Percentiles rank a stretch among this genome's conserved stretches.
Conservation (phyloP, 768 basidiomycete species). For the Mycena albidolilacea region DNA sequence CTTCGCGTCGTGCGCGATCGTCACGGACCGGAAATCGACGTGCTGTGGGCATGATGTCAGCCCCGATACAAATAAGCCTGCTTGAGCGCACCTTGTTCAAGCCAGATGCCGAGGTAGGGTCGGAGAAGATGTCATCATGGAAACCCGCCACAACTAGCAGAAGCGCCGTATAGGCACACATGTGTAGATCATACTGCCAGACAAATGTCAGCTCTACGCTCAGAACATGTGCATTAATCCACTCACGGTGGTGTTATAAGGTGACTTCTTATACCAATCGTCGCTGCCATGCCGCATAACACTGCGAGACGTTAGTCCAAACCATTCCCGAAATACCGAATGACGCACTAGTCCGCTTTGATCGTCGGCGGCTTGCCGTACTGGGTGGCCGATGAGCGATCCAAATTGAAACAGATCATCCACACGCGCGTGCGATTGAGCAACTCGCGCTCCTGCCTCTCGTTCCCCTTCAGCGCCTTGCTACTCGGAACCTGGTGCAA, state of each 20-base stretch:
- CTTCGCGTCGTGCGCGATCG: slow-evolving; percentile 70
- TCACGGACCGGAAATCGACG: slow-evolving; percentile 78
- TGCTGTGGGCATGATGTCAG: slow-evolving; percentile 53
- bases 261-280: slow-evolving; percentile 83
- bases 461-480: slow-evolving; percentile 69
- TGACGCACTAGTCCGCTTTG: slow-evolving; percentile 82
- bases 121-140: neutral
- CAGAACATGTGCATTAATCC: neutral
- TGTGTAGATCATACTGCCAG: slow-evolving; percentile 2
- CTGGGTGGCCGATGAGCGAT: slow-evolving; percentile 89
- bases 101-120: slow-evolving; percentile 69
- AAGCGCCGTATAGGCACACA: neutral
- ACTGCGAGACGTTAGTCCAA: slow-evolving; percentile 46
- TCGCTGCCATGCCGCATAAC: slow-evolving; percentile 75
- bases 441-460: slow-evolving; percentile 85
- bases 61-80: neutral
- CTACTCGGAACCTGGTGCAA: slow-evolving; percentile 76
- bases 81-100: slow-evolving; percentile 56
- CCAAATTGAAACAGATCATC: slow-evolving; percentile 93
- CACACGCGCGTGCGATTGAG: slow-evolving; percentile 90
- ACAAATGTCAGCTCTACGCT: neutral
- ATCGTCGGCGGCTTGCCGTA: slow-evolving; percentile 93
- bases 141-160: neutral
- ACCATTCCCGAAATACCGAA: neutral
- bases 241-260: slow-evolving; percentile 49